Evolutionary conservation across 2,329 filamentous ascomycete genomes (phyloP).

Genomic region (Venturia effusa): DNA sequence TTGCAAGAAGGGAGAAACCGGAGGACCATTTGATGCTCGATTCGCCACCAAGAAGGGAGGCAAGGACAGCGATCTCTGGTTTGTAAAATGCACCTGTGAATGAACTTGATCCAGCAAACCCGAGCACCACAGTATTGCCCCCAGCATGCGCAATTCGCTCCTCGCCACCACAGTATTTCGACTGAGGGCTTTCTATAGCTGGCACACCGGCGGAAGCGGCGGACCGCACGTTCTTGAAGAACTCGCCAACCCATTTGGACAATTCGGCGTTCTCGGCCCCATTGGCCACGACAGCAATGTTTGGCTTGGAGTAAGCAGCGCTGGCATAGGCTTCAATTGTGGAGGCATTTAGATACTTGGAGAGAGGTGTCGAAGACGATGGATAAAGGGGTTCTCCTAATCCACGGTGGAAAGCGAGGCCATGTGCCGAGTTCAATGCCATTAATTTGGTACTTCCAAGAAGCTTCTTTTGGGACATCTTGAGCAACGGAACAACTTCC

Average conservation of each 20-base stretch:
- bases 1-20: slow-evolving; percentile 82
- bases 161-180: slow-evolving; percentile 92
- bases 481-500: slow-evolving; percentile 68
- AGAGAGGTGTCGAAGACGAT: slow-evolving; percentile 57
- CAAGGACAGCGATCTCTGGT: slow-evolving; percentile 79
- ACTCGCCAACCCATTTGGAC: slow-evolving; percentile 82
- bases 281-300: slow-evolving; percentile 85
- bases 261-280: slow-evolving; percentile 68
- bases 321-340: slow-evolving; percentile 65
- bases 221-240: slow-evolving; percentile 66
- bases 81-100: slow-evolving; percentile 65
- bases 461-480: slow-evolving; percentile 64
- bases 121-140: slow-evolving; percentile 79
- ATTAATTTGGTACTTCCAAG: slow-evolving; percentile 52
- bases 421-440: slow-evolving; percentile 77
- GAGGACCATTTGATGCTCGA: slow-evolving; percentile 91
- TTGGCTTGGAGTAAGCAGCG: slow-evolving; percentile 75
- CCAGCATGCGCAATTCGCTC: slow-evolving; percentile 69
- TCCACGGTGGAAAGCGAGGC: slow-evolving; percentile 83
- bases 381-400: slow-evolving; percentile 73
- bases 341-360: slow-evolving; percentile 70
- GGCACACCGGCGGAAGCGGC: slow-evolving; percentile 38
- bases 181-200: slow-evolving; percentile 48
- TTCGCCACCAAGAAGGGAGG: slow-evolving; percentile 79
- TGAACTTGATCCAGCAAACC: slow-evolving; percentile 81